phyloP scores from a whole-genome alignment of 78 protist genomes.

The Dictyostelium brefeldianum region DNA sequence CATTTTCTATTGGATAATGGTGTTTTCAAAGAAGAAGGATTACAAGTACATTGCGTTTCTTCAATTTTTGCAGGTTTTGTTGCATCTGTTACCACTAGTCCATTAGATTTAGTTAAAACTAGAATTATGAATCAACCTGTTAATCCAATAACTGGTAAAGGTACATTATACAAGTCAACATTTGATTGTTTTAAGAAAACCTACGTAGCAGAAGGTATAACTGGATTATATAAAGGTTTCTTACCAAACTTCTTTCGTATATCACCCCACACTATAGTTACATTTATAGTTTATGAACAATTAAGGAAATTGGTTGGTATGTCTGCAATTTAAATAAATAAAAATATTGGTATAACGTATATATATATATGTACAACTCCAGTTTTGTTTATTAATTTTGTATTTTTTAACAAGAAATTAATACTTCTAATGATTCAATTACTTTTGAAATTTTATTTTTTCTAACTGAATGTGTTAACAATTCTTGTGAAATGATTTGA shows the following conservation, averaged over 20 bases:
- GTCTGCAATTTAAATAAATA: constrained; percentile 13
- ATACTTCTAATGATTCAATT: constrained; percentile 35
- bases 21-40: constrained; percentile 25
- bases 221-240: constrained; percentile 83
- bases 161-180: constrained; percentile 46
- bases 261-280: constrained; percentile 73
- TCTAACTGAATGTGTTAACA: background rate
- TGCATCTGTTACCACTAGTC: constrained; percentile 58
- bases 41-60: constrained; percentile 24
- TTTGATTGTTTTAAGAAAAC: constrained; percentile 78
- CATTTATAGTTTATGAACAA: constrained; percentile 63
- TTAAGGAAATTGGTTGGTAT: constrained; percentile 59
- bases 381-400: background rate
- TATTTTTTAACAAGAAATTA: constrained; percentile 1
- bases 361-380: too few relatives aligned
- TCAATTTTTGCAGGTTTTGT: constrained; percentile 82
- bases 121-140: constrained; percentile 83
- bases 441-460: constrained; percentile 15
- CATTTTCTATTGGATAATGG: constrained; percentile 46
- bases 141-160: constrained; percentile 6
- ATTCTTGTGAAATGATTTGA: background rate
- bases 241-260: constrained; percentile 73
- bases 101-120: constrained; percentile 79
- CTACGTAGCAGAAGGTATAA: constrained; percentile 51
- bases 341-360: too few relatives aligned